Percentiles rank a stretch among this genome's conserved stretches.
phyloP scores from a whole-genome alignment of 2,329 filamentous ascomycete species.

The Trichoderma citrinoviride region DNA sequence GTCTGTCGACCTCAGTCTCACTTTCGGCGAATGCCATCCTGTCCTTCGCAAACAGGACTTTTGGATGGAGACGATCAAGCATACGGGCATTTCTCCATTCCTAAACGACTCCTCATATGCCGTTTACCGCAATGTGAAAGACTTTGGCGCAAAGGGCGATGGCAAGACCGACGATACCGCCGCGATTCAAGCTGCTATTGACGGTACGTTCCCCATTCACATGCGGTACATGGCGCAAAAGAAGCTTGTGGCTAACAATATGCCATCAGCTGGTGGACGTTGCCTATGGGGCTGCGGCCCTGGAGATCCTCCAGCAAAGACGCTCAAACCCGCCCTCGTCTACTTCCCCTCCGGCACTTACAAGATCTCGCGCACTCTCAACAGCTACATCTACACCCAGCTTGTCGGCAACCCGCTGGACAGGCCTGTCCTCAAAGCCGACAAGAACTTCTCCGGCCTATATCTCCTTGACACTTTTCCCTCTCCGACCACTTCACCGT shows the following conservation, averaged over 20 bases:
- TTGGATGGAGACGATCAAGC: constrained; percentile 33
- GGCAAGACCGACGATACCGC: constrained; percentile 57
- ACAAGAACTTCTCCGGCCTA: constrained; percentile 16
- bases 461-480: constrained; percentile 22
- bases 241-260: neutral
- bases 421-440: constrained; percentile 22
- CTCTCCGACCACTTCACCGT: constrained; percentile 21
- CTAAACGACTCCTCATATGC: constrained; percentile 30
- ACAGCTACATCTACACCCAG: constrained; percentile 26
- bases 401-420: constrained; percentile 22
- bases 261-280: constrained; percentile 18
- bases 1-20: constrained; percentile 3
- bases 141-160: constrained; percentile 33
- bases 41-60: constrained; percentile 5
- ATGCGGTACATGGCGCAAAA: too few species aligned
- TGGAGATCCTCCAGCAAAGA: constrained; percentile 21
- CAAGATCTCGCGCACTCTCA: constrained; percentile 25
- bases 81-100: constrained; percentile 31
- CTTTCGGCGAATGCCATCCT: constrained; percentile 13
- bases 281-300: constrained; percentile 22
- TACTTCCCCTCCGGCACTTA: constrained; percentile 32
- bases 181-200: constrained; percentile 77
- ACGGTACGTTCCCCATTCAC: neutral
- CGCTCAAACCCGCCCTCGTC: constrained; percentile 25
- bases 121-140: constrained; percentile 35